A percentile compares a stretch with the other conserved stretches of the same genome.
phyloP scores from a whole-genome alignment of 2,329 filamentous ascomycete species.

The Leptographium procerum region DNA sequence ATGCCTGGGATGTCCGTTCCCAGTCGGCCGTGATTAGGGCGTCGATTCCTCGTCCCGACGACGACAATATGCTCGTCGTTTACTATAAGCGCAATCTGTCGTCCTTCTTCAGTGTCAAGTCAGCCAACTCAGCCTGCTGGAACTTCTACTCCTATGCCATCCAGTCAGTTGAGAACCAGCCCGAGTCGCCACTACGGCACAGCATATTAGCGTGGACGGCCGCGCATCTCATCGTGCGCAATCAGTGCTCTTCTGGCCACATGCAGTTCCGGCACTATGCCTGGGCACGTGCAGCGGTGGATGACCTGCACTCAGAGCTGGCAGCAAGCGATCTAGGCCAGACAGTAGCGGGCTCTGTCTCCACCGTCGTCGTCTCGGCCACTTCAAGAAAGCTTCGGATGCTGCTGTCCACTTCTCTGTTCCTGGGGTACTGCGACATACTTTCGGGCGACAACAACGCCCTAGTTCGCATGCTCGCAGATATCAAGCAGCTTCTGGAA shows the following conservation, averaged over 20 bases:
- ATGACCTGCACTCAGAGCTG: not conserved
- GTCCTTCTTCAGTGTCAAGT: constrained; percentile 7
- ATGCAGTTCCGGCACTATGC: constrained; percentile 8
- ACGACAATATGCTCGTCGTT: not conserved
- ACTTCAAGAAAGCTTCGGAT: not conserved
- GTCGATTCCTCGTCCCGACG: not conserved
- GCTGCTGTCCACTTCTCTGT: constrained; percentile 4
- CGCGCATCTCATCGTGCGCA: constrained; percentile 3
- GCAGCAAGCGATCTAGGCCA: not conserved
- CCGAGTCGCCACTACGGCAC: constrained; percentile 7
- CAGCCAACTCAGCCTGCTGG: constrained; percentile 1
- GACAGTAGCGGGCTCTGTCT: not conserved
- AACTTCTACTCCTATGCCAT: constrained; percentile 11
- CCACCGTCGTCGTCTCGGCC: not conserved
- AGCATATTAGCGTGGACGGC: constrained; percentile 9
- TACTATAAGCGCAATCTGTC: constrained; percentile 8
- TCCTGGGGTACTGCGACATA: constrained; percentile 6
- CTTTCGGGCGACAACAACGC: constrained; percentile 6
- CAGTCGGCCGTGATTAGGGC: too few relatives aligned
- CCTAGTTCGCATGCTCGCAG: not conserved
- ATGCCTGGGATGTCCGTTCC: too few relatives aligned
- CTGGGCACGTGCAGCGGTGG: not conserved
- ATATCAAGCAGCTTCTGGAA: not conserved
- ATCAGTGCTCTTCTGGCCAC: not conserved
- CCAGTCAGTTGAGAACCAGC: constrained; percentile 4